Conservation (phyloP, 805 yeast genomes). For the Cyberlindnera bimundalis region DNA sequence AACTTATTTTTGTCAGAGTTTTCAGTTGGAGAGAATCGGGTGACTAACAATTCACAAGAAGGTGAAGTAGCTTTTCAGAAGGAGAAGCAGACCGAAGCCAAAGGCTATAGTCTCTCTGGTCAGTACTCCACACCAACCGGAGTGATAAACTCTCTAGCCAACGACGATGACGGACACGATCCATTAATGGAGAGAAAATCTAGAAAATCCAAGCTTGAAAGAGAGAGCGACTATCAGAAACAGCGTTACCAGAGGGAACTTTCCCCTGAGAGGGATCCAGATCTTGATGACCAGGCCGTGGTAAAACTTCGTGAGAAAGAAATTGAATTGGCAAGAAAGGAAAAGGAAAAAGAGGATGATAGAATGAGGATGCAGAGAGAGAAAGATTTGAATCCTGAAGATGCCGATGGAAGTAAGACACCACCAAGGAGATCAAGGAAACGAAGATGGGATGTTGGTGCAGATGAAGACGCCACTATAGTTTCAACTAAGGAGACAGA, state of each 20-base stretch:
- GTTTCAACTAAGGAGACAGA: slow-evolving; percentile 1
- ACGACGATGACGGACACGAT: slow-evolving; percentile 28
- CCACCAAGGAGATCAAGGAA: slow-evolving; percentile 27
- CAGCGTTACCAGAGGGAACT: slow-evolving; percentile 33
- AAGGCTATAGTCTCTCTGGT: slow-evolving; percentile 31
- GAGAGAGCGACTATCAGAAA: slow-evolving; percentile 48
- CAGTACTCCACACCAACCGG: slow-evolving; percentile 40
- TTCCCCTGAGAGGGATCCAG: slow-evolving; percentile 30
- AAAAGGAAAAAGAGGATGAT: slow-evolving; percentile 5
- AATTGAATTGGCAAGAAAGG: slow-evolving; percentile 31
- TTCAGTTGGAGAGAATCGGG: too few species aligned
- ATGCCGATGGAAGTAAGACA: slow-evolving; percentile 24
- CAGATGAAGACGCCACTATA: not conserved
- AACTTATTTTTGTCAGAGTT: too few species aligned
- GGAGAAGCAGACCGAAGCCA: slow-evolving; percentile 3
- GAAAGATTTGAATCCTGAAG: not conserved
- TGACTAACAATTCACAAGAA: slow-evolving; percentile 6
- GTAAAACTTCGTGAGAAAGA: slow-evolving; percentile 40
- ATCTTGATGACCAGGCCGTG: slow-evolving; percentile 39
- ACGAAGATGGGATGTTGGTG: slow-evolving; percentile 26
- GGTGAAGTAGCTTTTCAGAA: slow-evolving; percentile 13
- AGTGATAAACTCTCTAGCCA: slow-evolving; percentile 21
- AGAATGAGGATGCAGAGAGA: not conserved
- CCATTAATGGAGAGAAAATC: slow-evolving; percentile 27
- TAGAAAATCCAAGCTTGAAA: slow-evolving; percentile 30